Evolutionary conservation across 306 rosid species (phyloP), one percentile per base, ranked within the genome.

Genomic region (Cucumis cinereus): DNA sequence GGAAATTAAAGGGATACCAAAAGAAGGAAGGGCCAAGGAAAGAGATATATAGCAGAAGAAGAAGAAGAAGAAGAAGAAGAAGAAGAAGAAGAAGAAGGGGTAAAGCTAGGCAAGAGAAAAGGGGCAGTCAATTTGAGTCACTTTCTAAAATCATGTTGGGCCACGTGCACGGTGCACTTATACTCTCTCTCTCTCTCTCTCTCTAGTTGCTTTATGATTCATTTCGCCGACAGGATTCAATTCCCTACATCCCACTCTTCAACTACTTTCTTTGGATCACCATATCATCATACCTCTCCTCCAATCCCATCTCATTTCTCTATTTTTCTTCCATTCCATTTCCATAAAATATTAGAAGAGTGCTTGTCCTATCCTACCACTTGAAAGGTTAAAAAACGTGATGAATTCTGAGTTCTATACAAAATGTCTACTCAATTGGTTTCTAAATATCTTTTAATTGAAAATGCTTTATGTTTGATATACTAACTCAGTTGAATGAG

Each of bases 221-320:
- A 57, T 23, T 76, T 62, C 54, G 62, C 79, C 79, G 79, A 76
- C 79, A 61, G 71, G 79, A 43, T 76, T 47, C 57, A 33, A 45
- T 67, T 24, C 15, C 45, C 74, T 40, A 41, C 28, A 0, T 36
- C 4, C 16, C 20, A 1, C 49, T 64, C 72, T 7, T 20, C 35
- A 17, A 0, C 10, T 17, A 5, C 23, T 8, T 61, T 61, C 68
- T 14, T 4, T 61, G 20, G 41, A 4, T 30, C 35, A 30, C 35
- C 35, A 30, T 30, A 30, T 30, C 35, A 30, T 30, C 35, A 30
- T 30, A 12, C 2, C 8, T 8, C 49, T 36, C 5, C 70, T 35
- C 35, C 47, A 17, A 19, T 53, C 10, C 8, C 5, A 7, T 33
- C 1, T 1, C 20, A 30, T 30, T 30, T 30, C 35, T 30, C 35